Percentiles rank a stretch among this genome's conserved stretches.
Evolutionary conservation across 2,329 filamentous ascomycete genomes (phyloP).

Genomic region (Dactylellina drechsleri): DNA sequence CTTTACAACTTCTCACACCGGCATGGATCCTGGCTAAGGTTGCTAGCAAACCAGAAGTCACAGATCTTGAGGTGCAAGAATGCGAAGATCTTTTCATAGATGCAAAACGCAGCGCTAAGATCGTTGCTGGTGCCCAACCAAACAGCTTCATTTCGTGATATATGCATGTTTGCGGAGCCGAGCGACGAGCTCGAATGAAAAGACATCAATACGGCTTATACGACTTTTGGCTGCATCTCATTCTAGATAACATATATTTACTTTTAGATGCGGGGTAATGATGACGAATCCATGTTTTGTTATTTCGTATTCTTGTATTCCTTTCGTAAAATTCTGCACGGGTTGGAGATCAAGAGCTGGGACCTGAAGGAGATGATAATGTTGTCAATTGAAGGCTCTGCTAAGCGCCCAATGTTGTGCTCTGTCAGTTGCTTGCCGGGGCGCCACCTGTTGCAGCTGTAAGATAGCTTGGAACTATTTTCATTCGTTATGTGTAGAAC

Average conservation of each 20-base stretch:
- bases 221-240: neutral
- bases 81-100: slow-evolving; percentile 87
- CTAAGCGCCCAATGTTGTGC: slow-evolving; percentile 39
- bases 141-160: slow-evolving; percentile 53
- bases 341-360: slow-evolving; percentile 22
- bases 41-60: slow-evolving; percentile 74
- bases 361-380: slow-evolving; percentile 1
- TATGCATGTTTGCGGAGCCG: slow-evolving; percentile 11
- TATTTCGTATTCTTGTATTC: slow-evolving; percentile 21
- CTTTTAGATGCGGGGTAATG: slow-evolving; percentile 22
- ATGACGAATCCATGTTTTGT: slow-evolving; percentile 42
- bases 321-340: slow-evolving; percentile 26
- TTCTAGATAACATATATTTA: slow-evolving; percentile 7
- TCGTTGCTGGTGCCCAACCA: slow-evolving; percentile 69
- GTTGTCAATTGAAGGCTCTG: slow-evolving; percentile 35
- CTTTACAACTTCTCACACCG: slow-evolving; percentile 87
- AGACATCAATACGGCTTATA: neutral
- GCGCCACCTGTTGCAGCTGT: slow-evolving; percentile 32
- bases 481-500: slow-evolving; percentile 37
- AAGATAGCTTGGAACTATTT: slow-evolving; percentile 21
- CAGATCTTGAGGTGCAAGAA: slow-evolving; percentile 74
- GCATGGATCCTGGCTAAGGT: slow-evolving; percentile 67
- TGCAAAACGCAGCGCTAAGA: slow-evolving; percentile 77
- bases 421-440: slow-evolving; percentile 27
- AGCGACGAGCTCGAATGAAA: slow-evolving; percentile 8